A percentile compares a stretch with the other conserved stretches of the same genome.
Conservation (phyloP, 805 yeast species). For the Spathaspora arborariae region DNA sequence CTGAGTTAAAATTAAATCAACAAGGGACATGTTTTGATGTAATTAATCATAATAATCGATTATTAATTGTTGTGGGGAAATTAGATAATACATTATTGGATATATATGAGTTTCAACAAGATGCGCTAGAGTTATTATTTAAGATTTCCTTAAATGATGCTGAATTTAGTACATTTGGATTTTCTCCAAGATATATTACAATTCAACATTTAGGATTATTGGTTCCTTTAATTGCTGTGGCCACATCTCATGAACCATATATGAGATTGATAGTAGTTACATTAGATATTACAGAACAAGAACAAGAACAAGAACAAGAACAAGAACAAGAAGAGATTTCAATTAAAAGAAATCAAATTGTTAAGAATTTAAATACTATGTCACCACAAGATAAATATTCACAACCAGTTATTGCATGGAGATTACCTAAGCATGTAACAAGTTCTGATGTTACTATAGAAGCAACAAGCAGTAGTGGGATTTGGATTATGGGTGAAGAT, state of each 20-base stretch:
- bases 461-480: conserved; percentile 37
- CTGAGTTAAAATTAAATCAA: conserved; percentile 36
- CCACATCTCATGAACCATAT: conserved; percentile 75
- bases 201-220: conserved; percentile 10
- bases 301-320: conserved; percentile 11
- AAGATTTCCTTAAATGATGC: conserved; percentile 68
- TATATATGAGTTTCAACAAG: conserved; percentile 26
- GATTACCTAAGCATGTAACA: conserved; percentile 12
- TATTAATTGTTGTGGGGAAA: conserved; percentile 53
- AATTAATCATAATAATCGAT: conserved; percentile 18
- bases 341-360: conserved; percentile 24
- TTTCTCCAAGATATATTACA: conserved; percentile 51
- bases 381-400: conserved; percentile 72
- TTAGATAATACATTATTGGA: conserved; percentile 56
- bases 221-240: conserved; percentile 47
- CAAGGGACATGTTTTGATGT: conserved; percentile 52
- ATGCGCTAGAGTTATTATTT: conserved; percentile 20
- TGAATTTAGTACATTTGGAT: conserved; percentile 61
- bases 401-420: conserved; percentile 46
- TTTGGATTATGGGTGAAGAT: conserved; percentile 71
- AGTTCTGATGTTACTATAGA: neutral
- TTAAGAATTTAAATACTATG: conserved; percentile 37
- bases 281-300: conserved; percentile 27
- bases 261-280: conserved; percentile 61
- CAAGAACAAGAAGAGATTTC: too few relatives aligned